phyloP scores from a whole-genome alignment of 805 yeast species.

The Ogataea degrootiae region DNA sequence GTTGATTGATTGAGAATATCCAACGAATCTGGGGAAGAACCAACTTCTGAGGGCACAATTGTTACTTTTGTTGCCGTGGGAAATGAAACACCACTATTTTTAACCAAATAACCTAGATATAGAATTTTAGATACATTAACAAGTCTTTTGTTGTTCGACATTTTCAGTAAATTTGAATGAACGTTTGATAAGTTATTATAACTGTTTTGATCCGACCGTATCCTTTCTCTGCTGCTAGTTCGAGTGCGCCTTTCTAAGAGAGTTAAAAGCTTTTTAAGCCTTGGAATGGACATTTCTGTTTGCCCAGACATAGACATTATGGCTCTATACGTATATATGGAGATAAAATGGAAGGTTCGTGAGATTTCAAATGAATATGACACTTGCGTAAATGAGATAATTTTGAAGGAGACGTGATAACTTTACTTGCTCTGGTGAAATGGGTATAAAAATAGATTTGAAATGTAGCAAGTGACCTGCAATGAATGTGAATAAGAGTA shows the following conservation, averaged over 20 bases:
- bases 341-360: no score
- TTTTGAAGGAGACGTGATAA: no score
- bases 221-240: neutral
- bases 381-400: no score
- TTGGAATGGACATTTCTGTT: neutral
- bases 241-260: neutral
- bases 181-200: neutral
- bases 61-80: neutral
- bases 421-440: no score
- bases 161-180: neutral
- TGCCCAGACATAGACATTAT: neutral
- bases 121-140: constrained; percentile 1
- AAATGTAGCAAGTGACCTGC: no score
- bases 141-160: constrained; percentile 1
- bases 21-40: neutral
- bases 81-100: neutral
- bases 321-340: no score
- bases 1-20: neutral
- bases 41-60: neutral
- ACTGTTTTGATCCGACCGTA: no score
- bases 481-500: no score
- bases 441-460: no score
- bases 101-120: constrained; percentile 4
- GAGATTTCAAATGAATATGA: no score
- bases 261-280: neutral